Evolutionary conservation across 441 rosid genomes (phyloP), one percentile per base, ranked within the genome.

Genomic region (Biscutella laevigata): DNA sequence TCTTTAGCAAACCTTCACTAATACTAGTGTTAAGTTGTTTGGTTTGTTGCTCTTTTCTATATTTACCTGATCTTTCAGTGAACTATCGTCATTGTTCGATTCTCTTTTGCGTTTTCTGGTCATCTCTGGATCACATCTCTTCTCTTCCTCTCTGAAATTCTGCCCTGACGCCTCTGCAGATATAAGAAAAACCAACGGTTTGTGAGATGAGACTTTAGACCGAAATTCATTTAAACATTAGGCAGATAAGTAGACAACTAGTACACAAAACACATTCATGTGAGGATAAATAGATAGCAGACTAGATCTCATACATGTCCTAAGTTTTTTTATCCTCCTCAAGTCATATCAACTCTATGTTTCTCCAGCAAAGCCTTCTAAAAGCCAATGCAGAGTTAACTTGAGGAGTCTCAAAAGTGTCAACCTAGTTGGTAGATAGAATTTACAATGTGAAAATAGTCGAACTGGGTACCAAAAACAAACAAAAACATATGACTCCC

Each of bases 141-240:
- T 64, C 69, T 67, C 68, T 59, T 56, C 78, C 17, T 79, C 84
- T 44, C 26, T 73, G 72, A 85, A 88, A 67, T 88, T 88, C 77
- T 85, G 96, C 72, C 77, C 89, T 10, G 89, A 81, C 15, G 67
- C 80, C 76, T 88, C 95, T 81, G 78, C 2, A 13, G 37, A 62
- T 52, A 13, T 26, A 20, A 61, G 26, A 53, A 43, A 27, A 68
- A 41, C 7, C 20, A 58, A 35, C 11, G 47, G n/a, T n/a, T n/a
- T n/a, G 22, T 6, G 38, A 25, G 45, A 24, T 64, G 39, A 64
- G 63, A 49, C 8, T 37, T 22, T 41, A 27, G n/a, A 40, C 21
- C 8, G 25, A 15, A 36, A 9, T 6, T 4, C 11, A 15, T 45
- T 17, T 16, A 11, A 28, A 10, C 22, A 24, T 12, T 43, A 46